Percentiles rank a stretch among this genome's conserved stretches.
These are phyloP conservation scores for Metarhizium brunneum DNA, from an alignment of 2,329 filamentous ascomycete genomes.

Conservation along the genomic window DNA sequence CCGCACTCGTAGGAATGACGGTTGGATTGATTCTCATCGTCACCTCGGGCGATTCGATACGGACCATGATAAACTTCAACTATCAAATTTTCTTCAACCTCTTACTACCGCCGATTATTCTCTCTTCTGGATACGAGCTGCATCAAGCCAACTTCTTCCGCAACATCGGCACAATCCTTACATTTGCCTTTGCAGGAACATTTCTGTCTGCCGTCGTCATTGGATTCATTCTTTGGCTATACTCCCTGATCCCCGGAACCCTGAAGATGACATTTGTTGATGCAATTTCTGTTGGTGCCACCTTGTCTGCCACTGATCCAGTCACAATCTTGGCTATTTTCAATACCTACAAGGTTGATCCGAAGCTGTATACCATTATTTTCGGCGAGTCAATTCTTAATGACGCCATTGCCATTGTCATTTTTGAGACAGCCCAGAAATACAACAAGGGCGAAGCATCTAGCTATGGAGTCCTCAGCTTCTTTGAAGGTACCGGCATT, in stretches of 20 bases:
- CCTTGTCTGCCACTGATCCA: constrained; percentile 90
- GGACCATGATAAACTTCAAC: constrained; percentile 89
- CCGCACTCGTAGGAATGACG: constrained; percentile 65
- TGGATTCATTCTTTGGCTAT: constrained; percentile 78
- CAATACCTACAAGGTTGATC: constrained; percentile 98
- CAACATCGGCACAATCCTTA: constrained; percentile 93
- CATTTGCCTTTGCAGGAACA: constrained; percentile 93
- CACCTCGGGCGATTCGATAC: constrained; percentile 71
- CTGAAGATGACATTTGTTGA: constrained; percentile 87
- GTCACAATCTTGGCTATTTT: constrained; percentile 98
- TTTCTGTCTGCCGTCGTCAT: constrained; percentile 96
- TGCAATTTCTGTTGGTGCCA: constrained; percentile 92
- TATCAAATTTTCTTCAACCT: constrained; percentile 99
- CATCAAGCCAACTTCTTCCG: constrained; percentile 99
- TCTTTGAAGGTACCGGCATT: constrained; percentile 86
- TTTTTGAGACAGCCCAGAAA: constrained; percentile 94
- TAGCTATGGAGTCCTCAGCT: constrained; percentile 66
- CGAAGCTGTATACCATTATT: constrained; percentile 96
- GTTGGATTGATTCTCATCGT: constrained; percentile 83
- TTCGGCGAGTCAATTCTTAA: constrained; percentile 98
- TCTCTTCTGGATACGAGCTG: constrained; percentile 92
- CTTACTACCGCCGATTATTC: constrained; percentile 93
- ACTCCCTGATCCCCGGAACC: constrained; percentile 76
- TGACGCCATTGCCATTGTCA: constrained; percentile 94
- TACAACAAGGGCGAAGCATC: constrained; percentile 70